A percentile compares a stretch with the other conserved stretches of the same genome.
phyloP scores from a whole-genome alignment of 306 rosid species.

The Sphenostylis stenocarpa region DNA sequence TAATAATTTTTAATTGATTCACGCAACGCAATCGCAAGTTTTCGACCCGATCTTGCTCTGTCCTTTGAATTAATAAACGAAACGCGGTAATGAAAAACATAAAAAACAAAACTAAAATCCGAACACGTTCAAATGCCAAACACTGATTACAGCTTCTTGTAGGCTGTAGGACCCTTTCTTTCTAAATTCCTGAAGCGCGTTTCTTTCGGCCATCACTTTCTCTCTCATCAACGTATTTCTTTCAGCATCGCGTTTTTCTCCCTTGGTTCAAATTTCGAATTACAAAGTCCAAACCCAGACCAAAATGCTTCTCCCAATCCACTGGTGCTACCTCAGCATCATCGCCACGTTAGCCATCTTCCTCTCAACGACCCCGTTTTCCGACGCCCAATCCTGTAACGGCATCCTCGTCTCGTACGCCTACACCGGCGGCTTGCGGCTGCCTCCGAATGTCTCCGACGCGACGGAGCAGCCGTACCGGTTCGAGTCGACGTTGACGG shows the following conservation, averaged over 20 bases:
- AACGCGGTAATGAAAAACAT: not conserved
- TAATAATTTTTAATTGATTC: not conserved
- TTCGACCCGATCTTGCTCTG: not conserved
- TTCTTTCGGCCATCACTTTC: not conserved
- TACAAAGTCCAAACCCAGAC: not conserved
- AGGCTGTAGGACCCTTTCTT: constrained; percentile 24
- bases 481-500: constrained; percentile 68
- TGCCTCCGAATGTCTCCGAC: constrained; percentile 59
- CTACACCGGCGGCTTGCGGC: constrained; percentile 42
- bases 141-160: constrained; percentile 10
- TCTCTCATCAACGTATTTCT: too few species aligned
- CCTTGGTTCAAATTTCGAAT: constrained; percentile 34
- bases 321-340: not conserved
- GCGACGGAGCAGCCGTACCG: constrained; percentile 57
- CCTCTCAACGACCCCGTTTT: constrained; percentile 28
- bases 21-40: not conserved
- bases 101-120: not conserved
- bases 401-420: constrained; percentile 68
- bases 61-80: not conserved
- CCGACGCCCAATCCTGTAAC: constrained; percentile 59
- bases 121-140: not conserved
- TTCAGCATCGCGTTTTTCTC: not conserved
- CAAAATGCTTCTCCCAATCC: not conserved
- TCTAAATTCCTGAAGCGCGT: constrained; percentile 29
- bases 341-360: constrained; percentile 33